These are phyloP conservation scores for Solanum ahanhuiri DNA, from an alignment of 257 asterid genomes.

Conservation along the genomic window DNA sequence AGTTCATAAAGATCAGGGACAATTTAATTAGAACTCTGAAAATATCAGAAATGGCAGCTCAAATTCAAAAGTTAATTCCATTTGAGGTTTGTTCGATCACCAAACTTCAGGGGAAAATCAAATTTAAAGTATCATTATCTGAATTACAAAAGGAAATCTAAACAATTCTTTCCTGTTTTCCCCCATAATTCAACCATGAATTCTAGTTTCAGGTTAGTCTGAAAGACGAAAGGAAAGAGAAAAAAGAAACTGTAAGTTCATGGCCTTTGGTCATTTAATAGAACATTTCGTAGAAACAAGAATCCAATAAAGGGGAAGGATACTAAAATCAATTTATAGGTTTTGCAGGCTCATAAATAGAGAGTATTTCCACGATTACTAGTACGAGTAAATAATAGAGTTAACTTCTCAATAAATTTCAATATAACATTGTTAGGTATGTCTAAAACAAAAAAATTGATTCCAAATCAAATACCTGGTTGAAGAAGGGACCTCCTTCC, in stretches of 20 bases:
- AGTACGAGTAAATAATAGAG: background rate
- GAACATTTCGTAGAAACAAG: background rate
- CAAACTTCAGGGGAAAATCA: background rate
- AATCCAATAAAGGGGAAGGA: background rate
- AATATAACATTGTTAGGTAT: background rate
- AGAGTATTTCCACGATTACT: background rate
- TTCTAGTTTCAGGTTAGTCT: background rate
- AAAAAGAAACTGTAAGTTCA: background rate
- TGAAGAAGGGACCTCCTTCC: slow-evolving; percentile 75
- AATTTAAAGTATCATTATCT: background rate
- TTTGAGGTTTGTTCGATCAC: background rate
- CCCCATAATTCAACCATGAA: background rate
- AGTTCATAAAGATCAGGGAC: background rate
- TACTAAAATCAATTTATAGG: background rate
- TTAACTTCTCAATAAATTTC: background rate
- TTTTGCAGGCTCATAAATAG: background rate
- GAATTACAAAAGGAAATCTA: background rate
- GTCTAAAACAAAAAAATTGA: background rate
- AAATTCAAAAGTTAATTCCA: background rate
- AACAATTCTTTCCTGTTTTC: background rate
- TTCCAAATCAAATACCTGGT: slow-evolving; percentile 26
- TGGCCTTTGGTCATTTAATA: background rate
- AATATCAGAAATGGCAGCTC: background rate
- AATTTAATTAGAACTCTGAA: background rate
- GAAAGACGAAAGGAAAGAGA: background rate